Evolutionary conservation across 768 basidiomycete species (phyloP).

Genomic region (Tylopilus rubrobrunneus): DNA sequence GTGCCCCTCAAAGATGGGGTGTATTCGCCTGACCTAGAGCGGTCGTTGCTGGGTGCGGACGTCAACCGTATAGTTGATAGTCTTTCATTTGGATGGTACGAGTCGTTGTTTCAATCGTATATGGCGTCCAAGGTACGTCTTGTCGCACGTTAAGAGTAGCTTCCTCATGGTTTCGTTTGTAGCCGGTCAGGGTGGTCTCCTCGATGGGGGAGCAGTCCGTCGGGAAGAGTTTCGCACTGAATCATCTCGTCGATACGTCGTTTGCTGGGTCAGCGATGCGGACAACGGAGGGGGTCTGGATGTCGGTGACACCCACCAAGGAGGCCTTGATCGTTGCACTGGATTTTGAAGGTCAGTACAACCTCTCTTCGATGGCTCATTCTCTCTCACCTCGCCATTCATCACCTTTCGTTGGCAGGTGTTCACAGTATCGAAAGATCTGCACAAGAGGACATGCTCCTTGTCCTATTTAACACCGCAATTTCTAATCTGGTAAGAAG

Average conservation of each 20-base stretch:
- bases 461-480: slow-evolving; percentile 63
- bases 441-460: slow-evolving; percentile 57
- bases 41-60: slow-evolving; percentile 52
- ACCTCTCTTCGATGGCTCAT: not conserved
- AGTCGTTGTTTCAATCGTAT: slow-evolving; percentile 59
- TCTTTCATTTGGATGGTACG: slow-evolving; percentile 61
- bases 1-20: slow-evolving; percentile 58
- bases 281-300: slow-evolving; percentile 64
- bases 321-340: slow-evolving; percentile 52
- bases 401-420: slow-evolving; percentile 26
- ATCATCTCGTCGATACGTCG: slow-evolving; percentile 58
- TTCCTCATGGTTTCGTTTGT: not conserved
- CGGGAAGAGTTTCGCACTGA: slow-evolving; percentile 54
- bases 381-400: not conserved
- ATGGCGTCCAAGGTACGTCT: slow-evolving; percentile 47
- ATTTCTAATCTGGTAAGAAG: slow-evolving; percentile 57
- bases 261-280: slow-evolving; percentile 62
- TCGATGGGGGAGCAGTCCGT: slow-evolving; percentile 68
- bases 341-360: slow-evolving; percentile 55
- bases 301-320: slow-evolving; percentile 59
- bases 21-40: slow-evolving; percentile 45
- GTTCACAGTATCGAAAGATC: slow-evolving; percentile 64
- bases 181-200: slow-evolving; percentile 62
- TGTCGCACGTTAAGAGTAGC: not conserved
- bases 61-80: slow-evolving; percentile 51